Percentiles rank a stretch among this genome's conserved stretches.
phyloP scores from a whole-genome alignment of 2,329 filamentous ascomycete species.

The Penicillium janthinellum region DNA sequence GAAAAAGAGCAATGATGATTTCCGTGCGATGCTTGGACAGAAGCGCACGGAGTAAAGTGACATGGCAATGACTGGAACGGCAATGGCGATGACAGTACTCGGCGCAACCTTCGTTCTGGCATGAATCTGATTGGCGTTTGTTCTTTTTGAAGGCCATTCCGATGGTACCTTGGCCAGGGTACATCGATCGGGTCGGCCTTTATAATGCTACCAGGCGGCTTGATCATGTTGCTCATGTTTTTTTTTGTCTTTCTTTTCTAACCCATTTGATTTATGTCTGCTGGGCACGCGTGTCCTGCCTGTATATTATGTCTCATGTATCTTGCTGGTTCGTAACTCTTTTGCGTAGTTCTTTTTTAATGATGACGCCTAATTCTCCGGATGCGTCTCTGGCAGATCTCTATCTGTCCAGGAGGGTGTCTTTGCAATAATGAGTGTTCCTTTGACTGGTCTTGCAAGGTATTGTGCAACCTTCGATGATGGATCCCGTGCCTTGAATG shows the following conservation, averaged over 20 bases:
- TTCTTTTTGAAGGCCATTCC: slow-evolving; percentile 12
- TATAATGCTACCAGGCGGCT: slow-evolving; percentile 6
- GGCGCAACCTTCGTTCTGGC: slow-evolving; percentile 28
- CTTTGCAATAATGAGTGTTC: slow-evolving; percentile 8
- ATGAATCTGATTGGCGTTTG: slow-evolving; percentile 31
- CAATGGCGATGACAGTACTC: slow-evolving; percentile 18
- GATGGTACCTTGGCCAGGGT: slow-evolving; percentile 10
- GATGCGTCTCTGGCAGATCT: slow-evolving; percentile 9
- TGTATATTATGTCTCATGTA: slow-evolving; percentile 29
- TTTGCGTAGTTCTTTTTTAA: slow-evolving; percentile 22
- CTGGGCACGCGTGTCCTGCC: slow-evolving; percentile 15
- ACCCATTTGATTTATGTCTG: slow-evolving; percentile 5
- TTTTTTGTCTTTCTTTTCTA: slow-evolving; percentile 6
- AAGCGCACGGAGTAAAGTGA: slow-evolving; percentile 34
- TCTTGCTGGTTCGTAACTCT: slow-evolving; percentile 14
- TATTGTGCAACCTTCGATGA: neutral
- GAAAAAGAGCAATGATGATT: slow-evolving; percentile 61
- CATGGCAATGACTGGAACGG: slow-evolving; percentile 23
- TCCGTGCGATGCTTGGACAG: slow-evolving; percentile 56
- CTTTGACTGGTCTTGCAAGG: neutral
- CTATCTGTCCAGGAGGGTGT: slow-evolving; percentile 5
- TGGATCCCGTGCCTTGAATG: neutral
- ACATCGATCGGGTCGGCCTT: slow-evolving; percentile 10
- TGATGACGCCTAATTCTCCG: slow-evolving; percentile 26
- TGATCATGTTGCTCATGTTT: slow-evolving; percentile 15